Evolutionary conservation across 768 basidiomycete species (phyloP), one percentile per base, ranked within the genome.

Genomic region (Mrakia blollopis): DNA sequence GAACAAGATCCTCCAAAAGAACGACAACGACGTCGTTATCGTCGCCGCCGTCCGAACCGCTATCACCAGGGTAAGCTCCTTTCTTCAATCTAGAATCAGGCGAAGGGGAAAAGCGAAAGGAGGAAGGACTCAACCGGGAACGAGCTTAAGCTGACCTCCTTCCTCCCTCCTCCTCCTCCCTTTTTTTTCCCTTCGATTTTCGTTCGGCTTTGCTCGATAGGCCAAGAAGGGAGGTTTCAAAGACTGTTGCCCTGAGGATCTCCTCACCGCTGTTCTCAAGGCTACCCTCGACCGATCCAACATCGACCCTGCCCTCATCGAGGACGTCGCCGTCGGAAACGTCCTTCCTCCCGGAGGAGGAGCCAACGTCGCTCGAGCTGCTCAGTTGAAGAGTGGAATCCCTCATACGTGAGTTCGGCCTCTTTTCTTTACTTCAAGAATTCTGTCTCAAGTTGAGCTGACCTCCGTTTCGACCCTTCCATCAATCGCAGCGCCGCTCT

Each of bases 11-110:
- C 87, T 93, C 69, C 85, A 88, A 81, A 91, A 92, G 85, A 85
- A 88, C 80, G 90, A 91, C 79, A 87, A 92, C 83, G 94, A 96
- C 84, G 91, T 98, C 21, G 96, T 98, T 79, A 91, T 98, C 82
- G 89, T 93, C 81, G 85, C 89, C 16, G 94, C 95, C 30, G 88
- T 93, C 68, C 90, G 97, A 79, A 93, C 94, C 63, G 92, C 97
- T 35, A 87, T 96, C 78, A 97, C 95, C 41, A 96, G 94, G 88
- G 93, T 92, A 47, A 73, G 86, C 81, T 13, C 77, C 30, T 21
- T 57, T 10, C 63, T 16, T 25, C 13, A 10, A 14, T n/a, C n/a
- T n/a, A n/a, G n/a, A n/a, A n/a, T n/a, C n/a, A 7, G 47, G 23
- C 3, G 14, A 25, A 2, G 63, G 16, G 25, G 8, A 7, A 16